A percentile compares a stretch with the other conserved stretches of the same genome.
phyloP scores from a whole-genome alignment of 2,329 filamentous ascomycete genomes.

The Ambrosiella beaveri region DNA sequence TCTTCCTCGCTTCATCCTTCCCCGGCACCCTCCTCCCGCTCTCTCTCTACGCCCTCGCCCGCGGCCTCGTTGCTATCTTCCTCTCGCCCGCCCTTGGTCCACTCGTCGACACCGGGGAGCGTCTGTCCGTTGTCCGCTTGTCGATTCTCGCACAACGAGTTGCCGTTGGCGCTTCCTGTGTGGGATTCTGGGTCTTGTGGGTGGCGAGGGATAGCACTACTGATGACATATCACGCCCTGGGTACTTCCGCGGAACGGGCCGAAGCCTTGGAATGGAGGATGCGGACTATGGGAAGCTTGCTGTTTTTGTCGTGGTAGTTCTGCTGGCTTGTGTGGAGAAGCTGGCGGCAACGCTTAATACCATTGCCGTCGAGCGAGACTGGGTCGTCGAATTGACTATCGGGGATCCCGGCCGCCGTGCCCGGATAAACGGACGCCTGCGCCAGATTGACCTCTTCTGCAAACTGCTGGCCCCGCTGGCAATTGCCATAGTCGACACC shows the following conservation, averaged over 20 bases:
- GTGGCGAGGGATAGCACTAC: not conserved
- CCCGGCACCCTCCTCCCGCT: slow-evolving; percentile 44
- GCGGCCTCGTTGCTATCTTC: slow-evolving; percentile 38
- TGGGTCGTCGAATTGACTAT: slow-evolving; percentile 37
- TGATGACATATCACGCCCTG: not conserved
- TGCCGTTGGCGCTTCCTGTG: slow-evolving; percentile 31
- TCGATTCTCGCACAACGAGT: slow-evolving; percentile 29
- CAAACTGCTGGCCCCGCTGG: slow-evolving; percentile 39
- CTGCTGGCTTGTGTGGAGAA: slow-evolving; percentile 53
- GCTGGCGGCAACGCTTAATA: slow-evolving; percentile 44
- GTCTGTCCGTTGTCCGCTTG: slow-evolving; percentile 31
- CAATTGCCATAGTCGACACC: slow-evolving; percentile 34
- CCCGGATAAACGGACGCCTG: slow-evolving; percentile 39
- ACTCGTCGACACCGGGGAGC: slow-evolving; percentile 37
- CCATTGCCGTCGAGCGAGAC: slow-evolving; percentile 52
- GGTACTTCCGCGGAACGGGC: not conserved
- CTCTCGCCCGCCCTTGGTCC: slow-evolving; percentile 41
- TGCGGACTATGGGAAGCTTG: slow-evolving; percentile 13
- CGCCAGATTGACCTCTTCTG: slow-evolving; percentile 44
- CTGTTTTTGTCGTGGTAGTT: slow-evolving; percentile 22
- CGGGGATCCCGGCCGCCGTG: slow-evolving; percentile 8
- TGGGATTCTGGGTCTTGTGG: slow-evolving; percentile 25
- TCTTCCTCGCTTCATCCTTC: slow-evolving; percentile 39
- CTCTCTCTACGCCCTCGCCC: slow-evolving; percentile 50
- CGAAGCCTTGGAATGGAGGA: no score